A percentile compares a stretch with the other conserved stretches of the same genome.
phyloP scores from a whole-genome alignment of 2,329 filamentous ascomycete species.

The Calonectria pauciramosa region DNA sequence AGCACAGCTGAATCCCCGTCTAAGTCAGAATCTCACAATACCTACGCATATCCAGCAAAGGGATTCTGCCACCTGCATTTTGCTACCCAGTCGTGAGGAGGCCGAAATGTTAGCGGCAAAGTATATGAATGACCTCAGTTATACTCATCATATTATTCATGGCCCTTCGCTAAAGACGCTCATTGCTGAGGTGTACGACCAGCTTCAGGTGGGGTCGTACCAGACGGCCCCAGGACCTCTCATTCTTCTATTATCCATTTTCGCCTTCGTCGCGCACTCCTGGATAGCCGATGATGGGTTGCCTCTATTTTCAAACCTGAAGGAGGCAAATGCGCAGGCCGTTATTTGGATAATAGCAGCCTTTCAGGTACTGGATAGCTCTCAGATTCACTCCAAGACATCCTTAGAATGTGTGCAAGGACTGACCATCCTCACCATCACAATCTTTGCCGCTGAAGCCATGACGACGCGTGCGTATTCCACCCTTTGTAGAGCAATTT shows the following conservation, averaged over 20 bases:
- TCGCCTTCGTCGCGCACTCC: conserved; percentile 47
- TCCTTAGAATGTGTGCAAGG: conserved; percentile 55
- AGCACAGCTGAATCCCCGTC: conserved; percentile 41
- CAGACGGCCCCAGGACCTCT: conserved; percentile 43
- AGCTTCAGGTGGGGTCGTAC: conserved; percentile 39
- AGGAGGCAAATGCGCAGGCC: conserved; percentile 47
- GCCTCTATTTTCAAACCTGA: conserved; percentile 42
- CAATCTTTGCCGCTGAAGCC: conserved; percentile 53
- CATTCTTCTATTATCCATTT: conserved; percentile 48
- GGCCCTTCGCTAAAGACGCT: conserved; percentile 43
- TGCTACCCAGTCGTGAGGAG: conserved; percentile 51
- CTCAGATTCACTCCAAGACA: conserved; percentile 43
- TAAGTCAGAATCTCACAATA: conserved; percentile 45
- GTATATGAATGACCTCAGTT: conserved; percentile 47
- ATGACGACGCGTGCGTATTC: conserved; percentile 34
- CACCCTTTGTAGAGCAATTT: conserved; percentile 34
- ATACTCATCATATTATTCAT: conserved; percentile 51
- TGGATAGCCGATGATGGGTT: conserved; percentile 47
- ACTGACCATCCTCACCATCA: conserved; percentile 53
- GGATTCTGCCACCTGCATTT: conserved; percentile 50
- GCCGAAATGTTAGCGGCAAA: conserved; percentile 46
- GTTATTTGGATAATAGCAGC: conserved; percentile 51
- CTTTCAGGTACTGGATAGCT: conserved; percentile 53
- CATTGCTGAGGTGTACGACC: conserved; percentile 49
- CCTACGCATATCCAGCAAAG: conserved; percentile 34